Evolutionary conservation across 139 green algal species (phyloP), one percentile per base, ranked within the genome.

Genomic region (Chlorella sorokiniana): DNA sequence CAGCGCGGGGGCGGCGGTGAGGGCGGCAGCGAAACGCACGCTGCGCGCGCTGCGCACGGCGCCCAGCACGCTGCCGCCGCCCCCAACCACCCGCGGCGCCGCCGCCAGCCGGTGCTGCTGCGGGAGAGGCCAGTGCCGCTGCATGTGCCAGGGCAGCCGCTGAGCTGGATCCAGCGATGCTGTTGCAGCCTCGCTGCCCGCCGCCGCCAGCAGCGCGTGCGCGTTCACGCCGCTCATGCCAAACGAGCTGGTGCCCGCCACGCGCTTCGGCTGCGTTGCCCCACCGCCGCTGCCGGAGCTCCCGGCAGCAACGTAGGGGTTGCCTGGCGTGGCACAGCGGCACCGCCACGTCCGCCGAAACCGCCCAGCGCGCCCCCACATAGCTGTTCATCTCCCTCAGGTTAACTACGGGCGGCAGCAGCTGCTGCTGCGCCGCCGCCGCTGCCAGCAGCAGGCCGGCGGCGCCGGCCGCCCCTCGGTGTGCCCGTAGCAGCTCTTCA

Each of bases 361-460:
- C 40, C 75, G 41, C 18, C 59, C 41, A 81, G 75, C 22, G 75
- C 75, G 75, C 75, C 4, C 40, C 79, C 29, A 95, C 86, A 38
- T 95, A 85, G 1, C 87, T 75, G 88, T 96, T 97, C n/a, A 94
- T 54, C 0, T 52, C 61, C 33, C 88, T 76, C 67, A 97, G 87
- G 86, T 97, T 91, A 42, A 93, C 81, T 11, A 91, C 59, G 18
- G 84, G 83, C 16, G 86, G 33, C 2, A 63, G 52, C 7, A 45
- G 20, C 10, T 25, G 52, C 14, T 65, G 40, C n/a, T 52, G 18
- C 33, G 90, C 51, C n/a, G 64, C 75, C 31, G 75, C 44, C 4
- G 81, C 11, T 0, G 87, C 92, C 48, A 91, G 76, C 45, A 96
- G 85, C 74, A 95, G 54, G 2, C 94, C 94, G 29, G 93, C 88